Conservation (phyloP, 345 rosid species). For the Dimocarpus longan region DNA sequence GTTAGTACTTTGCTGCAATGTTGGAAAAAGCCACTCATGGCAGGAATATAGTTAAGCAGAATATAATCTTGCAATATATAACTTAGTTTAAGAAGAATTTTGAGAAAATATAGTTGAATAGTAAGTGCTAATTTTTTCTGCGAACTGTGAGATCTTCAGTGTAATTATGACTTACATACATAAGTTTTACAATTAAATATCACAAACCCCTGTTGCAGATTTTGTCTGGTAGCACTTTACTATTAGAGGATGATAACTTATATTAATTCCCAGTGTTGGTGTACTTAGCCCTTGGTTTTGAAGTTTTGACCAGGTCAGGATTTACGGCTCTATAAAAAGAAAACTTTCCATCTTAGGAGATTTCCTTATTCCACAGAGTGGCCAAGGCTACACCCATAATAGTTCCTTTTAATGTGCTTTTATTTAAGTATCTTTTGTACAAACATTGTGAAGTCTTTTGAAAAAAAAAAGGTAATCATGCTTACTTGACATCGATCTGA, state of each 20-base stretch:
- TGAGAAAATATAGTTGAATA: not conserved
- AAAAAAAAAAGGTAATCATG: constrained; percentile 10
- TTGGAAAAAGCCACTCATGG: not conserved
- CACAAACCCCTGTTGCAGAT: not conserved
- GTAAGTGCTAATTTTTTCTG: not conserved
- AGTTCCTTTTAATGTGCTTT: constrained; percentile 9
- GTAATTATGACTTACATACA: not conserved
- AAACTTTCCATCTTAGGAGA: constrained; percentile 5
- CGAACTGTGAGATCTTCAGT: not conserved
- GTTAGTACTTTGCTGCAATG: not conserved
- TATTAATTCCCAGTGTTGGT: not conserved
- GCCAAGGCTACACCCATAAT: not conserved
- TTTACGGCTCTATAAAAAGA: not conserved
- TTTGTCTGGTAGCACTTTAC: not conserved
- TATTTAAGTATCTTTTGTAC: not conserved
- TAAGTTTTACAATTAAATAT: not conserved
- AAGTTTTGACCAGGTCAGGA: constrained; percentile 10
- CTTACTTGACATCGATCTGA: not conserved
- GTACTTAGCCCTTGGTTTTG: not conserved
- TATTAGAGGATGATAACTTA: constrained; percentile 5
- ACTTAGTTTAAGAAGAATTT: not conserved
- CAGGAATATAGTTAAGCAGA: not conserved
- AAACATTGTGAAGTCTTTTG: not conserved
- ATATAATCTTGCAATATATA: not conserved
- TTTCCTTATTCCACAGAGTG: not conserved